Evolutionary conservation across 495 filamentous ascomycete species (phyloP), one percentile per base, ranked within the genome.

Genomic region (Penicillium salamii): DNA sequence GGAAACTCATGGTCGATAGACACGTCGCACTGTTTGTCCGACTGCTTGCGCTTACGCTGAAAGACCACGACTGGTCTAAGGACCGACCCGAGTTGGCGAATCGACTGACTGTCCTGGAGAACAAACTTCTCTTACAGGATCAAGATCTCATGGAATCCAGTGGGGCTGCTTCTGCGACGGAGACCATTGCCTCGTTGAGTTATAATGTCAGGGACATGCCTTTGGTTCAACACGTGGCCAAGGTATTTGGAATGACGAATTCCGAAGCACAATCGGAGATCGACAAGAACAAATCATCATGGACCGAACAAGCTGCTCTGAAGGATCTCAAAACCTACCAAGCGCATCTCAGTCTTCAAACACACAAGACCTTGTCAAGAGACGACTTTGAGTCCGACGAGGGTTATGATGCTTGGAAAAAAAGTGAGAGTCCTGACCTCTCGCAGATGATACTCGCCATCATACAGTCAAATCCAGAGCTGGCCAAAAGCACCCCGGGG

Each of bases 161-260:
- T 57, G 72, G 79, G 39, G 72, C 79, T 41, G 57, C 70, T 13
- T 78, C 80, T 24, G 80, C 80, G 13, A 80, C 89, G 23, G 91
- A 96, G 63, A 88, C 89, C 7, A 76, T 86, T 23, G 82, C 88
- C 8, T 89, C 91, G 2, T 65, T 93, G 38, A 93, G 83, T 64
- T 90, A 96, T 61, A 86, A 95, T 65, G 85, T 97, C 42, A 95
- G 91, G 71, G 95, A 99, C 61, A 99, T 99, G 95, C 84, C 83
- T 17, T 79, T 97, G 67, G 95, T 96, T 21, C 86, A 91, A 63
- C 78, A 84, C 40, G 92, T 97, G 19, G 83, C 84, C 35, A 85
- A 78, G 47, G 87, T 96, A 45, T 99, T 97, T 64, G 86, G 85
- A 34, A 77, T 90, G 43, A 80, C 82, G 33, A 81, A 85, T 35